Percentiles rank a stretch among this genome's conserved stretches.
Conservation (phyloP, 2,329 filamentous ascomycete species). For the Alternaria gaisen region DNA sequence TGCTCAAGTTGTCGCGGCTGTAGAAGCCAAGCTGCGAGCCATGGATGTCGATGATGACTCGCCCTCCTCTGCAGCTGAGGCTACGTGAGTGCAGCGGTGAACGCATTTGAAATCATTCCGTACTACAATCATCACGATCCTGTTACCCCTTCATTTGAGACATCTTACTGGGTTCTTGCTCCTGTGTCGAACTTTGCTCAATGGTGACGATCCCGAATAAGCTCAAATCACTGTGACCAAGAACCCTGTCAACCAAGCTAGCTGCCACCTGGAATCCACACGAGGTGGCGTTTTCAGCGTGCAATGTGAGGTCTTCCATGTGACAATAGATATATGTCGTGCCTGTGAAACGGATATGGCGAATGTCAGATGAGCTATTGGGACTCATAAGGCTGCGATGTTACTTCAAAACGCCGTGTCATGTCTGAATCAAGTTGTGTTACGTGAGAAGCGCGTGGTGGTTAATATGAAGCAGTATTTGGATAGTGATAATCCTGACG, state of each 20-base stretch:
- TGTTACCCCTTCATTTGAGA: not conserved
- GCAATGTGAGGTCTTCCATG: not conserved
- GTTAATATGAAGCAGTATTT: not conserved
- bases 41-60: conserved; percentile 41
- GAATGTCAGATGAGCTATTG: conserved; percentile 10
- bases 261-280: conserved; percentile 1
- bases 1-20: conserved; percentile 65
- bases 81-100: conserved; percentile 12
- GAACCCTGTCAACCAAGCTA: not conserved
- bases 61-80: conserved; percentile 27
- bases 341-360: conserved; percentile 9
- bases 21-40: conserved; percentile 64
- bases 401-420: not conserved
- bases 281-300: conserved; percentile 14
- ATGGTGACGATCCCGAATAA: not conserved
- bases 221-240: not conserved
- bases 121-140: not conserved
- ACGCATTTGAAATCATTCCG: not conserved
- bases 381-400: conserved; percentile 9
- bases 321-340: conserved; percentile 8
- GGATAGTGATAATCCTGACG: not conserved
- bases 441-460: not conserved
- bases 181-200: not conserved
- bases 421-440: not conserved
- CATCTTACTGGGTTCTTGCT: not conserved